phyloP scores from a whole-genome alignment of 345 rosid species.

The Murraya paniculata region DNA sequence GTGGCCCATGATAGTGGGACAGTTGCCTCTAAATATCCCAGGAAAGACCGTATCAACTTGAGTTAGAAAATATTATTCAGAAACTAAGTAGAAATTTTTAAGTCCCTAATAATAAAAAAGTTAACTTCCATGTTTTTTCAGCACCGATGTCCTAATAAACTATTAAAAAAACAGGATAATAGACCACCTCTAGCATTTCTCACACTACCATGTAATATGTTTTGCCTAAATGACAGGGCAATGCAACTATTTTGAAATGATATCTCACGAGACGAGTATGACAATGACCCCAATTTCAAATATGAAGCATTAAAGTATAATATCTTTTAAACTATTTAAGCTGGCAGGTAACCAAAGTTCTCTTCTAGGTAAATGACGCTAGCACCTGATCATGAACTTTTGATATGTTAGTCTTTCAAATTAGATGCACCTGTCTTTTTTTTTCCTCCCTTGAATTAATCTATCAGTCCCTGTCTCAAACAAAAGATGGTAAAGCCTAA shows the following conservation, averaged over 20 bases:
- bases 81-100: neutral
- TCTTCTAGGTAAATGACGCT: neutral
- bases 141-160: neutral
- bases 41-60: slow-evolving; percentile 25
- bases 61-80: slow-evolving; percentile 11
- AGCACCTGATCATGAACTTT: neutral
- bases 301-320: neutral
- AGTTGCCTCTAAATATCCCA: slow-evolving; percentile 62
- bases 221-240: neutral
- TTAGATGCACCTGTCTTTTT: neutral
- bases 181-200: neutral
- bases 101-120: neutral
- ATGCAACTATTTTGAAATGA: neutral
- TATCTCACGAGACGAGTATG: neutral
- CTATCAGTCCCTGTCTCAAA: neutral
- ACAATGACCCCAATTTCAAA: neutral
- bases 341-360: neutral
- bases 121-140: neutral
- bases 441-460: neutral
- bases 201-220: neutral
- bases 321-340: neutral
- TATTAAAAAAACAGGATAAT: neutral
- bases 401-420: neutral
- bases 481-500: neutral
- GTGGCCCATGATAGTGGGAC: slow-evolving; percentile 78